These are phyloP conservation scores for Nadsonia fulvescens DNA, from an alignment of 805 yeast species.

Conservation along the genomic window DNA sequence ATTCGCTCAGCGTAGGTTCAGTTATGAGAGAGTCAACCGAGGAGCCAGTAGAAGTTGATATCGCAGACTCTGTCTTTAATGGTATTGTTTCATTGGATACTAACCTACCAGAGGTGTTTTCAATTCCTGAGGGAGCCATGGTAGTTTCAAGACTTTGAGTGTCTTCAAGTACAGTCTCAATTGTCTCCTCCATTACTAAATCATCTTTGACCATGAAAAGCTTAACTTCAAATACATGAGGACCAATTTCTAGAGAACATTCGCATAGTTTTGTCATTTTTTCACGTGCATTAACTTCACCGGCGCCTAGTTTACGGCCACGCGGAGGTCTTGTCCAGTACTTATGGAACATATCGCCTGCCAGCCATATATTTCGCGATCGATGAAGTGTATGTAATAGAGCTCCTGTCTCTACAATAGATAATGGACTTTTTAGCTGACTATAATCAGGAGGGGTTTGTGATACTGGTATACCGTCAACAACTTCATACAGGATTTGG, in stretches of 20 bases:
- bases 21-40: too few species aligned
- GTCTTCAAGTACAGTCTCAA: constrained; percentile 13
- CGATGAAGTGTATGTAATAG: too few species aligned
- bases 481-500: too few species aligned
- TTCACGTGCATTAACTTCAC: constrained; percentile 49
- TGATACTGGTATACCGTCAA: too few species aligned
- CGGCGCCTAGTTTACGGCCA: constrained; percentile 29
- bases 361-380: constrained; percentile 52
- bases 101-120: not conserved
- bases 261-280: constrained; percentile 81
- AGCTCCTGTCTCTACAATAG: too few species aligned
- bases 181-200: too few species aligned
- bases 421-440: too few species aligned
- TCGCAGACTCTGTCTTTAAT: too few species aligned
- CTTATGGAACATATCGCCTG: constrained; percentile 51
- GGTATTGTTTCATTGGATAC: too few species aligned
- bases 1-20: too few species aligned
- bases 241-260: constrained; percentile 54
- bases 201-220: constrained; percentile 78
- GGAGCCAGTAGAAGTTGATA: too few species aligned
- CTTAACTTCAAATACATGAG: constrained; percentile 62
- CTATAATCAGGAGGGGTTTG: too few species aligned
- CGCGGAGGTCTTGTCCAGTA: constrained; percentile 65
- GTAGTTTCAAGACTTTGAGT: constrained; percentile 8
- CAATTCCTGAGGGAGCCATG: constrained; percentile 6